Evolutionary conservation across 192 early-diverging fungal species (phyloP).

Genomic region (Gorgonomyces haynaldii): DNA sequence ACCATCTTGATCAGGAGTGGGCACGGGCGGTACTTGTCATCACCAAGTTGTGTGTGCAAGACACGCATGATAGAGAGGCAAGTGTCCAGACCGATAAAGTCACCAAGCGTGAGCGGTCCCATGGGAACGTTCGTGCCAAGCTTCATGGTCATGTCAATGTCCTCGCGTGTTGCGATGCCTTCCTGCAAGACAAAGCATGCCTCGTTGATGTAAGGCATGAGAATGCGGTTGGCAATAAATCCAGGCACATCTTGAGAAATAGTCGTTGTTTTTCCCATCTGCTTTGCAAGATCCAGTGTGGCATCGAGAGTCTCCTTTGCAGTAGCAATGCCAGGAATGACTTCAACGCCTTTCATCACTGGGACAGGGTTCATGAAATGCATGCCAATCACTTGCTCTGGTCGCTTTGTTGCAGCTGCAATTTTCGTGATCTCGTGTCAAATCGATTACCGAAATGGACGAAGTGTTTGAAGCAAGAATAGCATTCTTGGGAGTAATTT

Average conservation of each 20-base stretch:
- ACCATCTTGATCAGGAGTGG: conserved; percentile 89
- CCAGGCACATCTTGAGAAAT: conserved; percentile 81
- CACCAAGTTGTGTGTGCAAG: conserved; percentile 77
- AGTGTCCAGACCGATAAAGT: conserved; percentile 97
- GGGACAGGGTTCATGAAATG: conserved; percentile 98
- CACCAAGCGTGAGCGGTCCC: conserved; percentile 93
- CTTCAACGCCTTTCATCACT: conserved; percentile 93
- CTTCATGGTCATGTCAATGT: conserved; percentile 98
- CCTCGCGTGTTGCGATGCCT: conserved; percentile 76
- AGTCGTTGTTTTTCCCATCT: conserved; percentile 93
- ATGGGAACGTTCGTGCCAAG: conserved; percentile 94
- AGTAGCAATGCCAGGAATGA: conserved; percentile 90
- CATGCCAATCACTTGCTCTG: conserved; percentile 86
- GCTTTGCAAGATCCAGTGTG: conserved; percentile 64
- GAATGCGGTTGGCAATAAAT: conserved; percentile 91
- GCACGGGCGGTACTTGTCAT: conserved; percentile 78
- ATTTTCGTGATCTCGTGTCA: conserved; percentile 99
- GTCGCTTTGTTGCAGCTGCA: conserved; percentile 72
- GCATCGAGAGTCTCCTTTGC: conserved; percentile 50
- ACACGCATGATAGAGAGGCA: conserved; percentile 97
- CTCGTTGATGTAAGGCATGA: conserved; percentile 99
- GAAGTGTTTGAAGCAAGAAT: conserved; percentile 97
- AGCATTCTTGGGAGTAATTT: conserved; percentile 47
- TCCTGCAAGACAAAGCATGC: conserved; percentile 75
- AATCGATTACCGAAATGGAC: conserved; percentile 80